Conservation (phyloP, 495 filamentous ascomycete species). For the Hypoxylon cercidicola region DNA sequence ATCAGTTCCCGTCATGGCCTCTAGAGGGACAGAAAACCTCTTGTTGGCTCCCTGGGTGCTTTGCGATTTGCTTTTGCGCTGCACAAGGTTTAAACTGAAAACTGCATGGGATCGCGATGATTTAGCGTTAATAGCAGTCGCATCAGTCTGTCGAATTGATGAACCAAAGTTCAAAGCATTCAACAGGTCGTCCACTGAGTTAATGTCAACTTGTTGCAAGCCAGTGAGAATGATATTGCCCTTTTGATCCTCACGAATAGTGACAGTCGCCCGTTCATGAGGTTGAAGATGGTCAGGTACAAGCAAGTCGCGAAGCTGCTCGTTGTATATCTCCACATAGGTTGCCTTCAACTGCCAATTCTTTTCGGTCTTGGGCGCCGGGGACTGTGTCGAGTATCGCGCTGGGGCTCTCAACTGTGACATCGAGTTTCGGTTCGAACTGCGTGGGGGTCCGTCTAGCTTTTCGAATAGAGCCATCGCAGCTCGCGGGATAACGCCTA, state of each 20-base stretch:
- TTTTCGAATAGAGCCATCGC: conserved; percentile 89
- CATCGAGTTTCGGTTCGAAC: conserved; percentile 69
- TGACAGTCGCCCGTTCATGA: conserved; percentile 77
- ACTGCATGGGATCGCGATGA: conserved; percentile 99
- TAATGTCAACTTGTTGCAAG: conserved; percentile 86
- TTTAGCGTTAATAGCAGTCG: conserved; percentile 98
- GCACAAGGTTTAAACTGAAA: conserved; percentile 93
- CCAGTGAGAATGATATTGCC: conserved; percentile 95
- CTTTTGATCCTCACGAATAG: conserved; percentile 93
- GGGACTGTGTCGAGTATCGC: conserved; percentile 75
- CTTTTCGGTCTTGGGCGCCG: conserved; percentile 72
- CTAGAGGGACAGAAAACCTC: conserved; percentile 88
- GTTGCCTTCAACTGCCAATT: conserved; percentile 95
- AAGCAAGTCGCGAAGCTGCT: conserved; percentile 90
- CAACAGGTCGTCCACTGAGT: conserved; percentile 91
- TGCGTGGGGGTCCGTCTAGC: conserved; percentile 67
- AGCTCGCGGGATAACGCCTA: conserved; percentile 94
- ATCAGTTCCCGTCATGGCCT: conserved; percentile 74
- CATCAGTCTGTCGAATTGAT: conserved; percentile 94
- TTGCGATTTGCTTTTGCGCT: conserved; percentile 75
- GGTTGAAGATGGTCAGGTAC: conserved; percentile 76
- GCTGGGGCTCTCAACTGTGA: conserved; percentile 84
- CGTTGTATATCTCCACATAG: conserved; percentile 99
- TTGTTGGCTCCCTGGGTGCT: conserved; percentile 72
- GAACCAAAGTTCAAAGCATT: conserved; percentile 91